Conservation (phyloP, 2,329 filamentous ascomycete genomes). For the Didymosphaeria variabile region DNA sequence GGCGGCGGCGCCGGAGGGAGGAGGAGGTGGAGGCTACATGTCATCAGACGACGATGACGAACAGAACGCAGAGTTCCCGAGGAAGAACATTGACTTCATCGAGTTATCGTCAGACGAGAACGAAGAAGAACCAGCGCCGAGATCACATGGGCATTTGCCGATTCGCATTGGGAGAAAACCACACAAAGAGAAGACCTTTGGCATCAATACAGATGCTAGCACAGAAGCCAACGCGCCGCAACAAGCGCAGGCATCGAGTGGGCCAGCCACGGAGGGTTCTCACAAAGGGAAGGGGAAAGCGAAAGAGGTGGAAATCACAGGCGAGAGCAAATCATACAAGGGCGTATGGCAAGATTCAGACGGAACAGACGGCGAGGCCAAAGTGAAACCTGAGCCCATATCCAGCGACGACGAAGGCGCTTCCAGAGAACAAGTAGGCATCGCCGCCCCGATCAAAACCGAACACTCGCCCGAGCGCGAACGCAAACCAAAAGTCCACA, state of each 20-base stretch:
- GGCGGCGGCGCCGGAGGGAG: constrained; percentile 22
- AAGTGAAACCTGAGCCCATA: constrained; percentile 64
- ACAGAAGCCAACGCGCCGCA: constrained; percentile 53
- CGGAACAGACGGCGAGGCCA: constrained; percentile 46
- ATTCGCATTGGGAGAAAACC: constrained; percentile 65
- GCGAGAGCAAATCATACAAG: constrained; percentile 53
- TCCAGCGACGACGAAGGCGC: constrained; percentile 56
- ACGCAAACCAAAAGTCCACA: constrained; percentile 35
- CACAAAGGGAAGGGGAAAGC: constrained; percentile 52
- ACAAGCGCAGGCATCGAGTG: constrained; percentile 45
- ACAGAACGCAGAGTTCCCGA: constrained; percentile 50
- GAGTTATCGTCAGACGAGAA: constrained; percentile 66
- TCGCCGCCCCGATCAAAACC: constrained; percentile 34
- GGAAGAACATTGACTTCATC: constrained; percentile 66
- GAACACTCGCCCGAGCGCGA: constrained; percentile 46
- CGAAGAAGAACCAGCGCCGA: constrained; percentile 37
- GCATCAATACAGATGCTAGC: constrained; percentile 64
- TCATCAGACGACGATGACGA: constrained; percentile 63
- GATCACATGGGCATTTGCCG: constrained; percentile 49
- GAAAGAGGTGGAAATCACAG: constrained; percentile 55
- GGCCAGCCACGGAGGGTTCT: constrained; percentile 27
- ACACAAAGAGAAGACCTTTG: constrained; percentile 63
- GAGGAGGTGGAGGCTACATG: constrained; percentile 52
- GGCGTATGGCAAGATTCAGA: constrained; percentile 57
- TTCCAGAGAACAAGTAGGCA: constrained; percentile 37